phyloP scores from a whole-genome alignment of 345 rosid species.

The Capsella bursapastoris region DNA sequence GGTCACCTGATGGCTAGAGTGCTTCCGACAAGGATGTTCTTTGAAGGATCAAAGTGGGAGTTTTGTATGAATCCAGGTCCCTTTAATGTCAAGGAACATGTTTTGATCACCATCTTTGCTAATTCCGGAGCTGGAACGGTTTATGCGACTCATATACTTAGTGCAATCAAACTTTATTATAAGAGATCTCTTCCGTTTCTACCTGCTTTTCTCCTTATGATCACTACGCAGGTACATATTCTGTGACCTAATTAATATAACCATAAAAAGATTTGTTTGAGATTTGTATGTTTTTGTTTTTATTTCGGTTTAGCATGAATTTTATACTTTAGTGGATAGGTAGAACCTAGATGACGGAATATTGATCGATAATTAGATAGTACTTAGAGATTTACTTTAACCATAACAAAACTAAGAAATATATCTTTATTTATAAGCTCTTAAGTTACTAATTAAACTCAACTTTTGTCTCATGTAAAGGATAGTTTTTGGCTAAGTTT shows the following conservation, averaged over 20 bases:
- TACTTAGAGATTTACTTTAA: not conserved
- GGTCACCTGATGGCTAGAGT: conserved; percentile 71
- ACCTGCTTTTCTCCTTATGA: conserved; percentile 67
- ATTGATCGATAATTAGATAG: not conserved
- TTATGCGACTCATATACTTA: conserved; percentile 75
- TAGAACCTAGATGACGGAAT: not conserved
- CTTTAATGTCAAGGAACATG: conserved; percentile 86
- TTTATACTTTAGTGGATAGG: not conserved
- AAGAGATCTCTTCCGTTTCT: conserved; percentile 61
- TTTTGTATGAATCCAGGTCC: conserved; percentile 81
- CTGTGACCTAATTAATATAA: not conserved
- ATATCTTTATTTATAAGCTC: not conserved
- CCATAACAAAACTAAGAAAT: conserved; percentile 1
- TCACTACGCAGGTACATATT: conserved; percentile 71
- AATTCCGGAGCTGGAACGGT: conserved; percentile 80
- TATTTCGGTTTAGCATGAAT: not conserved
- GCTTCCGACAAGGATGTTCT: conserved; percentile 50
- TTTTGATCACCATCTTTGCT: conserved; percentile 80
- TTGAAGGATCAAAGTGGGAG: conserved; percentile 56
- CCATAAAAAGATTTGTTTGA: not conserved
- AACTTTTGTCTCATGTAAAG: not conserved
- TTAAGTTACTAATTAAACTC: not conserved
- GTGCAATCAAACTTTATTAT: conserved; percentile 67
- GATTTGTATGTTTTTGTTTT: not conserved
- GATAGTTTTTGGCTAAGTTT: conserved; percentile 21